A percentile compares a stretch with the other conserved stretches of the same genome.
phyloP scores from a whole-genome alignment of 129 eudicot species.

The Helianthus annuus region DNA sequence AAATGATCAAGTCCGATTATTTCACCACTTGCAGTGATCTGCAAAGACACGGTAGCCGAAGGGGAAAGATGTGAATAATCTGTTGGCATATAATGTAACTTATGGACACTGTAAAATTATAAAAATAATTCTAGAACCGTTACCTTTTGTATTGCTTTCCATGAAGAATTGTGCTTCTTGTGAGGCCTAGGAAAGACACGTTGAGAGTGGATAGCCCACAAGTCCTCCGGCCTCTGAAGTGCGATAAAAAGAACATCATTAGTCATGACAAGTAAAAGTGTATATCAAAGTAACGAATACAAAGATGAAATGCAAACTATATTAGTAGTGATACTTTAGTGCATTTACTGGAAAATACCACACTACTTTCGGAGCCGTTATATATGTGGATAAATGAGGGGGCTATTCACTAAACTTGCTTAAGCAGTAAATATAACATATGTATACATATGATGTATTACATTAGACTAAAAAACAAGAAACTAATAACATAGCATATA shows the following conservation, averaged over 20 bases:
- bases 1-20: slow-evolving; percentile 80
- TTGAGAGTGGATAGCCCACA: slow-evolving; percentile 97
- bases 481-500: too few species aligned
- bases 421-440: too few species aligned
- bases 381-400: too few species aligned
- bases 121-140: not conserved
- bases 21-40: slow-evolving; percentile 77
- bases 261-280: slow-evolving; percentile 19
- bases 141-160: slow-evolving; percentile 92
- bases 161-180: slow-evolving; percentile 60
- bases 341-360: too few species aligned
- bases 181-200: slow-evolving; percentile 88
- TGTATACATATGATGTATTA: too few species aligned
- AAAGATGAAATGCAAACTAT: not conserved
- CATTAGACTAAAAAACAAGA: too few species aligned
- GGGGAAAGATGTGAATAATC: not conserved
- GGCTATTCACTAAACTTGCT: too few species aligned
- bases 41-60: slow-evolving; percentile 15
- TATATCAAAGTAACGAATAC: not conserved
- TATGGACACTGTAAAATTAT: not conserved
- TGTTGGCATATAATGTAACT: not conserved
- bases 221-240: slow-evolving; percentile 91
- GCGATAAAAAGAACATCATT: slow-evolving; percentile 16
- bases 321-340: too few species aligned
- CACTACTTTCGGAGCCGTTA: too few species aligned